Base-by-base conservation (phyloP, 2,329 filamentous ascomycete genomes). In the Fusarium nanum region DNA sequence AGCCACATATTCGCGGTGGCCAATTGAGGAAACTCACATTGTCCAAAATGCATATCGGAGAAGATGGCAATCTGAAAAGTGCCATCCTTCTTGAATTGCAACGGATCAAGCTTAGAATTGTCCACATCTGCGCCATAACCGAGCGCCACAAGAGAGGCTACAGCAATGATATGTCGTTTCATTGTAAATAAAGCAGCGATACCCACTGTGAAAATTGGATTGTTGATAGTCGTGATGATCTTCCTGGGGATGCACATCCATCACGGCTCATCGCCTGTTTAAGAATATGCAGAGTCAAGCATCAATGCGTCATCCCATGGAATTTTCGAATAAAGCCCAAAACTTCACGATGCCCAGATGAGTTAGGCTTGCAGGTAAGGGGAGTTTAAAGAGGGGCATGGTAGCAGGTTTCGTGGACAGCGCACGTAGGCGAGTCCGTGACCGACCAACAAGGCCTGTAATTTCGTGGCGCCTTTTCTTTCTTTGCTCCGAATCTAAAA, bases 31-130 rank as follows among this genome's bases (percentile, higher is more conserved):
- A 45, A 59, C 65, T 49, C 11, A 74, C 72, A 62, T 63, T 74
- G 69, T 10, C 72, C 72, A 46, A 74, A 74, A 23, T 74, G 72
- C 61, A 74, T 62, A 25, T 74, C 72, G 3, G 71, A 74, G 30
- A 74, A 74, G 27, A 74, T 46, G 23, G 72, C 60, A 20, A 74
- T 74, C 53, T 74, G 72, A 30, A 74, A 74, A 14, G 57, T 70
- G 6, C 71, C 71, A 44, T 73, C 60, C 9, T 49, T 60, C n/a
- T 54, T 64, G 37, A 73, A 73, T 5, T 60, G 59, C 10, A 73
- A 34, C 3, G 71, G 66, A 20, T 71, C 40, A 20, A 73, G 68
- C 14, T 65, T 37, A 6, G 60, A 42, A 22, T 70, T 70, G 41
- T 70, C 46, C 20, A 61, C 63, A 9, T 57, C 12, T 1, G 62